Percentiles rank a stretch among this genome's conserved stretches.
Conservation (phyloP, 768 basidiomycete species). For the Pisolithus tinctorius region DNA sequence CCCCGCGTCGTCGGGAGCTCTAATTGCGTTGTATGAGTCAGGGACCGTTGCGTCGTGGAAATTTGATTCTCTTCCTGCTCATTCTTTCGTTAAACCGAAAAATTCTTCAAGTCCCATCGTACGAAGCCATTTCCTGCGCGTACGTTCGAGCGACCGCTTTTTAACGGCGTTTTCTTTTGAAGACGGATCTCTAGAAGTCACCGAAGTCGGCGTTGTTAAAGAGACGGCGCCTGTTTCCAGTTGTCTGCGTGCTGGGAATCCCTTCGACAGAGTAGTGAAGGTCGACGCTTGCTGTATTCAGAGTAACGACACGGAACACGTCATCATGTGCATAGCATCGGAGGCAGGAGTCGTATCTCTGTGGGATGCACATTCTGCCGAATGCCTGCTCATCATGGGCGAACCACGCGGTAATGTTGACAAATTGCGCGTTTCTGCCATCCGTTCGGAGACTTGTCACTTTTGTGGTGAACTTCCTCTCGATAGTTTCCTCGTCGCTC, state of each 20-base stretch:
- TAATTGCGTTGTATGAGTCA: conserved; percentile 53
- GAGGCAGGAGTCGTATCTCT: conserved; percentile 63
- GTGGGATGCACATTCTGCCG: conserved; percentile 66
- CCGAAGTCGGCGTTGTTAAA: conserved; percentile 43
- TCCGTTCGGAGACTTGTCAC: conserved; percentile 51
- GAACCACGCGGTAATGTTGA: conserved; percentile 52
- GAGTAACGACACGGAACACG: conserved; percentile 41
- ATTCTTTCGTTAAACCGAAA: conserved; percentile 35
- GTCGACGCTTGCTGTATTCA: conserved; percentile 49
- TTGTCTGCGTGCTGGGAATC: conserved; percentile 52
- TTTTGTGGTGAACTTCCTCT: conserved; percentile 63
- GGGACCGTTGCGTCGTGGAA: conserved; percentile 53
- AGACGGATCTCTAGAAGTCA: conserved; percentile 62
- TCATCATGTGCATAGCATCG: conserved; percentile 58
- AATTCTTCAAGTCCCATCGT: conserved; percentile 38
- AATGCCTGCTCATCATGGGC: conserved; percentile 57
- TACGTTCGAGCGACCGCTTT: conserved; percentile 39
- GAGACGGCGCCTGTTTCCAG: conserved; percentile 38
- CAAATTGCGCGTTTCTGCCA: conserved; percentile 53
- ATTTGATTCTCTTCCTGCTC: conserved; percentile 13
- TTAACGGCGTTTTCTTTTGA: conserved; percentile 55
- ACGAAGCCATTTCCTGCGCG: conserved; percentile 42
- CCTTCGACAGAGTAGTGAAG: conserved; percentile 44
- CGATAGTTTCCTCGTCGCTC: conserved; percentile 59
- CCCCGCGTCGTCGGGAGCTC: conserved; percentile 12